Evolutionary conservation across 1,139 yeast species (phyloP).

Genomic region (Tardiomyces depauwii): DNA sequence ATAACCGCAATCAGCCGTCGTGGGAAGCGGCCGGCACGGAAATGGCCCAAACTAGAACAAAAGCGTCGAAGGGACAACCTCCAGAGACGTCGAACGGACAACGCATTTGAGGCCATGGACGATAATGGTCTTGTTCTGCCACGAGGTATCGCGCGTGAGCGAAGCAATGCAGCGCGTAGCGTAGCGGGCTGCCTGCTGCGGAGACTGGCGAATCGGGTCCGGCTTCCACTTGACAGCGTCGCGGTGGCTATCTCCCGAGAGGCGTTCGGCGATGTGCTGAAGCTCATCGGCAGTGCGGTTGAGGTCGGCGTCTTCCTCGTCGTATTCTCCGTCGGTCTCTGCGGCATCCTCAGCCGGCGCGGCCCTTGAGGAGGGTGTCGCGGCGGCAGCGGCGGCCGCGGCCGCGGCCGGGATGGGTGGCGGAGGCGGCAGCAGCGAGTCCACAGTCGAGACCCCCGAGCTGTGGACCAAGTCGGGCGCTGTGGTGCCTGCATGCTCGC

Average conservation of each 20-base stretch:
- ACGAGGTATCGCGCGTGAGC: conserved; percentile 21
- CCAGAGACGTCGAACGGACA: conserved; percentile 10
- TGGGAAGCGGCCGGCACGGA: too few species aligned
- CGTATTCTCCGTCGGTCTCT: background rate
- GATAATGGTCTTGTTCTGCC: conserved; percentile 21
- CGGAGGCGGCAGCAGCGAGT: too few species aligned
- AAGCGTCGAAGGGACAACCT: background rate
- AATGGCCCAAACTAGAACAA: background rate
- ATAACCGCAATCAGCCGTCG: too few species aligned
- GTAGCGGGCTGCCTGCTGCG: conserved; percentile 16
- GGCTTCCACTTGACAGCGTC: conserved; percentile 18
- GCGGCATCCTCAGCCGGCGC: background rate
- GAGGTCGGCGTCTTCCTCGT: background rate
- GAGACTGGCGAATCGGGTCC: conserved; percentile 12
- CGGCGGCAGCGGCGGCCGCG: background rate
- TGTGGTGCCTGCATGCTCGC: too few species aligned
- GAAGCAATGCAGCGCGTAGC: conserved; percentile 22
- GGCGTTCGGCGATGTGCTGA: background rate
- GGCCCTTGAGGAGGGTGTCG: too few species aligned
- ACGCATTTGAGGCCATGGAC: conserved; percentile 15
- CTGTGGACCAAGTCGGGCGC: too few species aligned
- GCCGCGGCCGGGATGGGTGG: background rate
- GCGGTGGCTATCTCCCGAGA: background rate
- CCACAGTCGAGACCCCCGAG: too few species aligned
- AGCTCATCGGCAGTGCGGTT: background rate